Conservation (phyloP, 345 rosid genomes). For the Aethionema arabicum region DNA sequence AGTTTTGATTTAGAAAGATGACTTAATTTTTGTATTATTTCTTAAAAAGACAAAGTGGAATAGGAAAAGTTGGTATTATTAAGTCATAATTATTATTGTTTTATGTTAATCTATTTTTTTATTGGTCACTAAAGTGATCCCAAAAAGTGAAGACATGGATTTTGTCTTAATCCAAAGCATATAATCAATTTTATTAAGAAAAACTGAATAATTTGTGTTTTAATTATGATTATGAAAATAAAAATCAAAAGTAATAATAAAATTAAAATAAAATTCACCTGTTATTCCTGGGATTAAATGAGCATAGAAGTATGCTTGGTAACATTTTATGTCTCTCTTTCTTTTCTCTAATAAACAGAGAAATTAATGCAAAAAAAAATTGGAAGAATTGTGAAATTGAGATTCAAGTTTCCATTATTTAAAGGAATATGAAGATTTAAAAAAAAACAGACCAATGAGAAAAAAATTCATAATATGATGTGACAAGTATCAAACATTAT, state of each 20-base stretch:
- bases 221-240: not conserved
- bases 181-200: not conserved
- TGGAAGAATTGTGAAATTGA: slow-evolving; percentile 11
- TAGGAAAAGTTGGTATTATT: slow-evolving; percentile 14
- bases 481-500: slow-evolving; percentile 35
- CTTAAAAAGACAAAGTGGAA: not conserved
- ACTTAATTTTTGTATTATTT: not conserved
- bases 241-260: not conserved
- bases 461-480: slow-evolving; percentile 16
- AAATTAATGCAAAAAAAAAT: slow-evolving; percentile 6
- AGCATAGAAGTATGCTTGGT: slow-evolving; percentile 53
- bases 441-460: slow-evolving; percentile 19
- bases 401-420: slow-evolving; percentile 26
- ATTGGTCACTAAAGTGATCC: slow-evolving; percentile 17
- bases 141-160: slow-evolving; percentile 18
- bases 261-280: slow-evolving; percentile 36
- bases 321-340: slow-evolving; percentile 39
- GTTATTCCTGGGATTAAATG: slow-evolving; percentile 44
- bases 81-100: slow-evolving; percentile 1
- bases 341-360: not conserved
- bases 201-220: not conserved
- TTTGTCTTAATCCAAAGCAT: slow-evolving; percentile 24
- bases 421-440: slow-evolving; percentile 2
- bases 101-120: slow-evolving; percentile 5
- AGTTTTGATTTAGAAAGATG: not conserved